Evolutionary conservation across 257 asterid genomes (phyloP).

Genomic region (Verbascum thapsus): DNA sequence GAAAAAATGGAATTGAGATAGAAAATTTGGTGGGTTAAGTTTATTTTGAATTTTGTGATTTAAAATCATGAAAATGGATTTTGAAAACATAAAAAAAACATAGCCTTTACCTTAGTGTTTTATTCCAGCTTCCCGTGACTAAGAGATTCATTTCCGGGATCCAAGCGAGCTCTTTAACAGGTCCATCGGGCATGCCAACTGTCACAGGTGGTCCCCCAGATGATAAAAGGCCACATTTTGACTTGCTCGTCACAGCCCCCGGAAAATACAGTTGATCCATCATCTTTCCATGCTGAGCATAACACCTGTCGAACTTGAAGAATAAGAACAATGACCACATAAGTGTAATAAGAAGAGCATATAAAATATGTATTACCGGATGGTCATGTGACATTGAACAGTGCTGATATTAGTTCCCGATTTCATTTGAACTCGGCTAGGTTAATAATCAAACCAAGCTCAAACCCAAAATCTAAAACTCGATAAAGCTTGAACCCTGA

Average conservation of each 20-base stretch:
- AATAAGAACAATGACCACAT: conserved; percentile 15
- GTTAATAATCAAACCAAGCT: too few species aligned
- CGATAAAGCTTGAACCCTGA: too few species aligned
- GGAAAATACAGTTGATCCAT: conserved; percentile 91
- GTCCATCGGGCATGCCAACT: conserved; percentile 92
- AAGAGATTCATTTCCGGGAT: conserved; percentile 85
- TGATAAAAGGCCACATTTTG: conserved; percentile 91
- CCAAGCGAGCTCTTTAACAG: conserved; percentile 94
- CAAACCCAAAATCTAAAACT: too few species aligned
- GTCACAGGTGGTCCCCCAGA: conserved; percentile 81
- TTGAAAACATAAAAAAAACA: conserved; percentile 7
- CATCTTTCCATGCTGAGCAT: conserved; percentile 98
- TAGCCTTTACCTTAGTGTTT: conserved; percentile 71
- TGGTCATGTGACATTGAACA: conserved; percentile 79
- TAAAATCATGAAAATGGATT: too few species aligned
- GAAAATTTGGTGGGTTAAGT: too few species aligned
- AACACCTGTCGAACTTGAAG: conserved; percentile 61
- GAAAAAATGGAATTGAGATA: too few species aligned
- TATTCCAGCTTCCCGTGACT: conserved; percentile 93
- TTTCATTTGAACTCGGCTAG: too few species aligned
- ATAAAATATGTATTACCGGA: conserved; percentile 54
- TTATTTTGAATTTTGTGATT: too few species aligned
- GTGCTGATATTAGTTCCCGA: conserved; percentile 59
- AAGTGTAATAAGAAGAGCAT: conserved; percentile 1
- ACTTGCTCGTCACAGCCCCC: conserved; percentile 99